phyloP scores from a whole-genome alignment of 495 filamentous ascomycete species.

The Aspergillus incahuasiensis region DNA sequence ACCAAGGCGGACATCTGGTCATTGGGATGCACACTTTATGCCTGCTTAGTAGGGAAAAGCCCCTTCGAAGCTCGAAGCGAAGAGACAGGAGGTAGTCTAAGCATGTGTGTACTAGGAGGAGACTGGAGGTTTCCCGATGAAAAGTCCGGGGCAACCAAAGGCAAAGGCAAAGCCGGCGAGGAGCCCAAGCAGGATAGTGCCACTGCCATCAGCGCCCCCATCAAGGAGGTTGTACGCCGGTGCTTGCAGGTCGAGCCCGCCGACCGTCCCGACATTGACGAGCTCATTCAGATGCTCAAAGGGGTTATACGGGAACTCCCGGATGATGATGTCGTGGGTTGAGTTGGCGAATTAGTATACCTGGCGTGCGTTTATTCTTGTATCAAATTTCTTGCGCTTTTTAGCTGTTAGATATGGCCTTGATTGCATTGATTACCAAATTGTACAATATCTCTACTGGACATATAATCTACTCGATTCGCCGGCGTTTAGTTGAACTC shows the following conservation, averaged over 20 bases:
- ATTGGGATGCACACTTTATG: slow-evolving; percentile 91
- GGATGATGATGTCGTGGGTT: slow-evolving; percentile 51
- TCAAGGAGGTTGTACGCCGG: slow-evolving; percentile 79
- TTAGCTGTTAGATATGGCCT: neutral
- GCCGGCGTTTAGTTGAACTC: neutral
- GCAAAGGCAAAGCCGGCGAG: slow-evolving; percentile 43
- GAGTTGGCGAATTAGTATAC: slow-evolving; percentile 12
- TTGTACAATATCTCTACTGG: slow-evolving; percentile 15
- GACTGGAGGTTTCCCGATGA: slow-evolving; percentile 96
- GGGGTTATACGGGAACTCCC: slow-evolving; percentile 68
- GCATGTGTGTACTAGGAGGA: slow-evolving; percentile 83
- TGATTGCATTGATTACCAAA: neutral
- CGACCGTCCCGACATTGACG: slow-evolving; percentile 86
- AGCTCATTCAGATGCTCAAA: slow-evolving; percentile 78
- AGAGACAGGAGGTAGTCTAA: slow-evolving; percentile 90
- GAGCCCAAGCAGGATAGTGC: slow-evolving; percentile 27
- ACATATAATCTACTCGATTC: slow-evolving; percentile 5
- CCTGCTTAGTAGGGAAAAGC: slow-evolving; percentile 90
- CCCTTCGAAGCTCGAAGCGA: slow-evolving; percentile 94
- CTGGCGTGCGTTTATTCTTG: neutral
- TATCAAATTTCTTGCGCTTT: neutral
- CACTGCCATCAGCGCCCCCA: slow-evolving; percentile 60
- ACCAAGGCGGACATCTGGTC: slow-evolving; percentile 99
- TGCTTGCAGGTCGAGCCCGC: slow-evolving; percentile 90
- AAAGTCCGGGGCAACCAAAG: slow-evolving; percentile 52